Percentiles rank a stretch among this genome's conserved stretches.
phyloP scores from a whole-genome alignment of 2,329 filamentous ascomycete species.

The Lasiodiplodia sp. region DNA sequence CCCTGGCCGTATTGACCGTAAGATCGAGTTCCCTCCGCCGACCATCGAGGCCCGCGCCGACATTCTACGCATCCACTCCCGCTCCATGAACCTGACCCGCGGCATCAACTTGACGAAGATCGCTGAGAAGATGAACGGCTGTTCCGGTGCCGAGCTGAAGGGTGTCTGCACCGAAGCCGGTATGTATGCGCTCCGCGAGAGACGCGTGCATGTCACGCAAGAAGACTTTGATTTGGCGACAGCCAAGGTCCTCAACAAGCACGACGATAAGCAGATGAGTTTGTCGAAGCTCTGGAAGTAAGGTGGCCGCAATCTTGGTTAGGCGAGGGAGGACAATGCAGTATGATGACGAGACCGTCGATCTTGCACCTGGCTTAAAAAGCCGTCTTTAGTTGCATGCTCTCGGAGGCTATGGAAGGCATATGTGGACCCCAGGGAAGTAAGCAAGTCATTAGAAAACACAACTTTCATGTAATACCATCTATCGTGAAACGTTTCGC shows the following conservation, averaged over 20 bases:
- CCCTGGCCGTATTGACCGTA: constrained; percentile 96
- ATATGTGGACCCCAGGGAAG: not conserved
- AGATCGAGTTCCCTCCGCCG: constrained; percentile 98
- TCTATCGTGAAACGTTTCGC: constrained; percentile 15
- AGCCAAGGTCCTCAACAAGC: constrained; percentile 99
- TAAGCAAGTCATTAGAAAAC: constrained; percentile 16
- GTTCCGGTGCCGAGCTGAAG: constrained; percentile 96
- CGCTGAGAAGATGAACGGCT: constrained; percentile 99
- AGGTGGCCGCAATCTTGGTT: not conserved
- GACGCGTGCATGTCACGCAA: constrained; percentile 96
- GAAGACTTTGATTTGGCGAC: constrained; percentile 99
- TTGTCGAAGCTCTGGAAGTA: constrained; percentile 88
- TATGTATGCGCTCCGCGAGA: constrained; percentile 96
- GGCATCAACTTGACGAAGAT: constrained; percentile 99
- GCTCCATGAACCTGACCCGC: constrained; percentile 97
- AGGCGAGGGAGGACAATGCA: constrained; percentile 5
- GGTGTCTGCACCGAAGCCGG: constrained; percentile 98
- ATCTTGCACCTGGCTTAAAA: not conserved
- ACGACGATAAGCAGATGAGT: constrained; percentile 96
- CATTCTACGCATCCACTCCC: constrained; percentile 95
- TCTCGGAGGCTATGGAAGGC: constrained; percentile 7
- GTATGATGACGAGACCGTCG: not conserved
- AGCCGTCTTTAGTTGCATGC: not conserved
- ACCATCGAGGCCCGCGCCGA: constrained; percentile 96
- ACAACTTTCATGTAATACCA: constrained; percentile 8